These are phyloP conservation scores for Vicia sativa DNA, from an alignment of 306 rosid species.

Conservation along the genomic window DNA sequence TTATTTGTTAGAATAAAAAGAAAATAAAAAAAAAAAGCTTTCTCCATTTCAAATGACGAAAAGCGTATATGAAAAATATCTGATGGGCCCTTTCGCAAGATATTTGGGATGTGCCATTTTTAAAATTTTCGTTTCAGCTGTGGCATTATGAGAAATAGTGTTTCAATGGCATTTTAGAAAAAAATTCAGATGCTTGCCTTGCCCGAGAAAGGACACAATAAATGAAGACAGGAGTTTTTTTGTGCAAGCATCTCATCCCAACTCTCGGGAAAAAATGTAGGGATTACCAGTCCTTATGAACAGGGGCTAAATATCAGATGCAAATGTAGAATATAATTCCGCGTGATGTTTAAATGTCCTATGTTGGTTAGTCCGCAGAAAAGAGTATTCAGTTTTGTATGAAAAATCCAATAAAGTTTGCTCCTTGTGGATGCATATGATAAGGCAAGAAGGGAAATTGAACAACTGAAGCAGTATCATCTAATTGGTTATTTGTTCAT, in stretches of 20 bases:
- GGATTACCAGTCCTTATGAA: constrained; percentile 51
- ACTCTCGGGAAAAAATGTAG: constrained; percentile 40
- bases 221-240: constrained; percentile 66
- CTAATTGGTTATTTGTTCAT: constrained; percentile 42
- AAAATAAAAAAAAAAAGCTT: too few relatives aligned
- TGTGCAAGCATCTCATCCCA: constrained; percentile 47
- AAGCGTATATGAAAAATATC: too few relatives aligned
- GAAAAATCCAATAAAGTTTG: constrained; percentile 56
- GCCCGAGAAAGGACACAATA: constrained; percentile 53
- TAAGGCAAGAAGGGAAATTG: constrained; percentile 61
- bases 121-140: too few relatives aligned
- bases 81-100: too few relatives aligned
- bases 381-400: constrained; percentile 57
- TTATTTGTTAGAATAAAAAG: too few relatives aligned
- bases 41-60: too few relatives aligned
- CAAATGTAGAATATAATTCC: constrained; percentile 30
- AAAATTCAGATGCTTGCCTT: constrained; percentile 34
- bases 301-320: constrained; percentile 55
- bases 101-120: too few relatives aligned
- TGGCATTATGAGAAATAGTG: too few relatives aligned
- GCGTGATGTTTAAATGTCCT: constrained; percentile 8
- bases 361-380: constrained; percentile 35
- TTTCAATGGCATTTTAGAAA: too few relatives aligned
- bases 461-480: constrained; percentile 57
- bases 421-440: constrained; percentile 61